These are phyloP conservation scores for Colletotrichum chrysophilum DNA, from an alignment of 2,329 filamentous ascomycete species.

Conservation along the genomic window DNA sequence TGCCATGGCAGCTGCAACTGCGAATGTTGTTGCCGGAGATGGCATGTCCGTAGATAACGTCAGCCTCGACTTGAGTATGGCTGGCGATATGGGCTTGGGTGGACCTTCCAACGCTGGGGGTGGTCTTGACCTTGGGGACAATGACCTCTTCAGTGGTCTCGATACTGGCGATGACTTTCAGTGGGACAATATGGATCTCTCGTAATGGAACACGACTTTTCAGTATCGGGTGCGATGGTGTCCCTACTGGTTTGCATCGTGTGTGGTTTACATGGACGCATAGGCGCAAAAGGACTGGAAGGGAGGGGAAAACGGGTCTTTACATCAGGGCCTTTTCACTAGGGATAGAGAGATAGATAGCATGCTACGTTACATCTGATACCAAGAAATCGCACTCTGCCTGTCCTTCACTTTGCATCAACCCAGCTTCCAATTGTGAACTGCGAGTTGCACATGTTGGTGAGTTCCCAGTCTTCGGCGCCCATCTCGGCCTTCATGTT, in stretches of 20 bases:
- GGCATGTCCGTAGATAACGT: slow-evolving; percentile 44
- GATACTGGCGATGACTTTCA: slow-evolving; percentile 50
- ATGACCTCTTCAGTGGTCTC: slow-evolving; percentile 41
- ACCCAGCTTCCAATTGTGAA: slow-evolving; percentile 55
- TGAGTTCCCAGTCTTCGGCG: slow-evolving; percentile 72
- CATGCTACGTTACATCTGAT: neutral
- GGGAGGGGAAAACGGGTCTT: neutral
- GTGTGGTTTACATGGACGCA: neutral
- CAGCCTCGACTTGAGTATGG: slow-evolving; percentile 53
- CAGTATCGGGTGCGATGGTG: neutral
- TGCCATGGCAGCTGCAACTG: slow-evolving; percentile 44
- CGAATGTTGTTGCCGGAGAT: slow-evolving; percentile 38
- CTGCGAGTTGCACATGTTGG: slow-evolving; percentile 68
- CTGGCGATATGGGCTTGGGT: slow-evolving; percentile 42
- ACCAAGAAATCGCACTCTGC: slow-evolving; percentile 2
- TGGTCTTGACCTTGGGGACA: slow-evolving; percentile 41
- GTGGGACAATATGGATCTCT: slow-evolving; percentile 42
- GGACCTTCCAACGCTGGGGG: slow-evolving; percentile 35
- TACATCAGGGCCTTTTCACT: neutral
- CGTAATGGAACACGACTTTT: neutral
- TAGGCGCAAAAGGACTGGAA: neutral
- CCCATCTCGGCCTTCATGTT: slow-evolving; percentile 45
- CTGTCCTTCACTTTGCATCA: neutral
- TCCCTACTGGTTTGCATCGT: neutral
- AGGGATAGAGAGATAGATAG: neutral